Base-by-base conservation (phyloP, 78 protist species). In the Creolimax fragrantissima region DNA sequence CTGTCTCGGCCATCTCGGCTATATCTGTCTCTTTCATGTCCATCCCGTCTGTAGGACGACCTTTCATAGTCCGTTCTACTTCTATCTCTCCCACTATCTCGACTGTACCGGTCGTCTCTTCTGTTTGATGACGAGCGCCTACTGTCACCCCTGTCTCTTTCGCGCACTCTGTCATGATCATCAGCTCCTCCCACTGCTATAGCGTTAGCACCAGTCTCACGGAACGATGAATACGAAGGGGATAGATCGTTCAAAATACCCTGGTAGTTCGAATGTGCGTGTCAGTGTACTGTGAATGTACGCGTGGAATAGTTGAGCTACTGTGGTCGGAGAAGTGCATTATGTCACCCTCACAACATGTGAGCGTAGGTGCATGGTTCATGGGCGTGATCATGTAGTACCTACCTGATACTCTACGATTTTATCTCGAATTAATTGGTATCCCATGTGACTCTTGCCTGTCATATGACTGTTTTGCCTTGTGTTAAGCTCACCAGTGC, bases 371-470 rank as follows among this genome's bases (percentile, higher is more conserved):
- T 17, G 39, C 74, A 58, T 32, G 24, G 39, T 24, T 0, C 74
- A 58, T 17, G 74, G 74, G 24, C 39, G 74, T 17, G 74, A 47
- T 47, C 74, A 47, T 11, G 11, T 58, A 58, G 24, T 58, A 88
- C 47, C 2, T 11, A 88, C 90, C 44, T 88, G 5, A 74, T 43
- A 88, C 37, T 88, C 90, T 24, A 5, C 90, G 2, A 88, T 45
- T 24, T 7, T 32, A n/a, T 1, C 6, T 24, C 90, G 7, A 35
- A 88, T 88, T 24, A 35, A 36, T 5, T 35, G 42, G 44, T 88
- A 88, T n/a, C 90, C 90, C 47, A 88, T 43, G 7, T 88, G 90
- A 35, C 5, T 43, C 67, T 88, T 88, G 47, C 90, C 90, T 36
- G 36, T 43, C 67, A 88, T 7, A 36, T 88, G 90, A 6, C 45